A percentile compares a stretch with the other conserved stretches of the same genome.
phyloP scores from a whole-genome alignment of 345 rosid species.

The Isatis tinctoria region DNA sequence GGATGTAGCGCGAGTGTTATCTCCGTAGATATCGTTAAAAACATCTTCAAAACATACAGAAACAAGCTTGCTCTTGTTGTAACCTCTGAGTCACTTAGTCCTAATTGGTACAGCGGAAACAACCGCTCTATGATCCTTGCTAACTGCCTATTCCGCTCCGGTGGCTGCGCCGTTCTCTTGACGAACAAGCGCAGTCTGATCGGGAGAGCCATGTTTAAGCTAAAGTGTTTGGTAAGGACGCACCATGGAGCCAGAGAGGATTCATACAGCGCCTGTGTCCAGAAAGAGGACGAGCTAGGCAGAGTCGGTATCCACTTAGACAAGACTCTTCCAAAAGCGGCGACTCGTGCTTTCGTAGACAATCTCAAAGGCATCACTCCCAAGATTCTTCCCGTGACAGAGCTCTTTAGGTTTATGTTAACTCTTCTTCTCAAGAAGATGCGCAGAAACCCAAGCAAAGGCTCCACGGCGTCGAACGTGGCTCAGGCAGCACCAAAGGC shows the following conservation, averaged over 20 bases:
- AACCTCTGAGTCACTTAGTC: slow-evolving; percentile 62
- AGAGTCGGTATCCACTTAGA: slow-evolving; percentile 48
- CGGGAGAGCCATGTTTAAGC: slow-evolving; percentile 45
- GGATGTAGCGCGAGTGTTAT: slow-evolving; percentile 65
- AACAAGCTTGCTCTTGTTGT: slow-evolving; percentile 55
- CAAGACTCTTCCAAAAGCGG: slow-evolving; percentile 50
- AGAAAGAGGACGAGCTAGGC: slow-evolving; percentile 55
- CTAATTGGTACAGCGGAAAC: slow-evolving; percentile 66
- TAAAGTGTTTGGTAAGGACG: slow-evolving; percentile 45
- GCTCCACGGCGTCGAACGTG: slow-evolving; percentile 14
- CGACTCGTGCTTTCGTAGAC: slow-evolving; percentile 44
- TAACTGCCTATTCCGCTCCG: slow-evolving; percentile 64
- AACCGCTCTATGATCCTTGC: slow-evolving; percentile 75
- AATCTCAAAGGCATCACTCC: slow-evolving; percentile 59
- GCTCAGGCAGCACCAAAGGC: slow-evolving; percentile 15
- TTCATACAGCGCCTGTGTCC: slow-evolving; percentile 55
- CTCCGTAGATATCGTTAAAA: slow-evolving; percentile 49
- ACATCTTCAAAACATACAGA: slow-evolving; percentile 46
- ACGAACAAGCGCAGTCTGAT: slow-evolving; percentile 45
- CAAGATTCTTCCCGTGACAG: slow-evolving; percentile 48
- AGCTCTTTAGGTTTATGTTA: slow-evolving; percentile 37
- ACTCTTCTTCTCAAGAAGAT: slow-evolving; percentile 11
- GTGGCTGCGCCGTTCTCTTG: slow-evolving; percentile 68
- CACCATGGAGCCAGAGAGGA: slow-evolving; percentile 62
- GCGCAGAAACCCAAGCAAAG: slow-evolving; percentile 23